Base-by-base conservation (phyloP, 140 eudicot genomes). In the Flaveria floridana region DNA sequence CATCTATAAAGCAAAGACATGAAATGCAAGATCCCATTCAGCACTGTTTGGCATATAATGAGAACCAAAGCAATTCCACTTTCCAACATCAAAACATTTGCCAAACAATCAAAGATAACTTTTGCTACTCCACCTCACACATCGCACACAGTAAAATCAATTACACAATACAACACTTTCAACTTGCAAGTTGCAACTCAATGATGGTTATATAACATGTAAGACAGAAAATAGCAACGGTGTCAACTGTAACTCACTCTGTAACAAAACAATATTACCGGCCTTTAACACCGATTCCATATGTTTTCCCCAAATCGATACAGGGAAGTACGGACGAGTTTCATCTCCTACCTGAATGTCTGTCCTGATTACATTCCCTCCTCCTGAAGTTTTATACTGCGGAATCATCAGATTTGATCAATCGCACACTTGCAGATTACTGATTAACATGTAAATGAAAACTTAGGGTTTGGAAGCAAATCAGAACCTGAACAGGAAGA, bases 281-380 rank as follows among this genome's bases (percentile, higher is more conserved):
- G 91, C 84, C 47, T 75, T 80, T 52, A 85, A 56, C 59, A 73
- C 28, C 23, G 97, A 83, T 3, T 82, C 87, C 80, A 85, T 79
- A 16, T 81, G 76, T 74, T 88, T 88, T 44, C 75, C 81, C 97
- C 97, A 91, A 63, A 91, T 71, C 59, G 92, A 86, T 13, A 88
- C 84, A 19, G 87, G 81, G 74, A 91, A 91, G 80, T 79, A 91
- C 12, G 83, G 81, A 70, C 81, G 85, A 14, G 97, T 91, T 7
- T 88, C 92, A 12, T 91, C 97, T 12, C 96, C 97, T 5, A 91
- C 96, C 52, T 86, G 88, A 81, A 91, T 76, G 69, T 91, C 97
- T 25, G 88, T 86, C 87, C 96, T 83, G 71, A 88, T 78, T 75
- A 88, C 86, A 46, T 82, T 86, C 46, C 88, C 89, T 58, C 90